phyloP scores from a whole-genome alignment of 306 rosid species.

The Glycyrrhiza uralensis region DNA sequence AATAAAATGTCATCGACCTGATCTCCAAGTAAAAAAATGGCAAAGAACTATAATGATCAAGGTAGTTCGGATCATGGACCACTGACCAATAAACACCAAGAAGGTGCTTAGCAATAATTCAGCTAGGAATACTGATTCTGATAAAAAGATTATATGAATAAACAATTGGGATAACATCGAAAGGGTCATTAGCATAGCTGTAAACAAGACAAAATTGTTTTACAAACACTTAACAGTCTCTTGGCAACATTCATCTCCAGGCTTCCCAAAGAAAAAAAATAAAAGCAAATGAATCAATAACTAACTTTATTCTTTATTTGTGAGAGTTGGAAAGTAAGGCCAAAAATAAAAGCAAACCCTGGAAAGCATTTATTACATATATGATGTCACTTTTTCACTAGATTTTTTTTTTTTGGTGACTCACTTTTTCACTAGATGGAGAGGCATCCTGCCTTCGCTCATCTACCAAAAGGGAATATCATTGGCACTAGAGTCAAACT shows the following conservation, averaged over 20 bases:
- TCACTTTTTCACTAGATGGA: not conserved
- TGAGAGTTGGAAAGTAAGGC: not conserved
- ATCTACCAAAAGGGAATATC: not conserved
- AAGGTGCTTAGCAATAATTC: not conserved
- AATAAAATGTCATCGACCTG: not conserved
- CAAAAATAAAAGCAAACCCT: not conserved
- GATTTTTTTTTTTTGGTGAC: no score
- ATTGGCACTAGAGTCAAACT: not conserved
- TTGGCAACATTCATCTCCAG: not conserved
- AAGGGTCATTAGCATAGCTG: not conserved
- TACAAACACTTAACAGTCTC: not conserved
- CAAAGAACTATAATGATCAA: not conserved
- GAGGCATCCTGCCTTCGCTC: not conserved
- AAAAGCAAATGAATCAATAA: constrained; percentile 1
- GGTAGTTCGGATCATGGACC: not conserved
- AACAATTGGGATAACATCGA: not conserved
- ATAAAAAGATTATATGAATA: not conserved
- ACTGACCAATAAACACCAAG: not conserved
- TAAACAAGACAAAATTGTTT: not conserved
- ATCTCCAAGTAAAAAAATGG: not conserved
- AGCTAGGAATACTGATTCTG: not conserved
- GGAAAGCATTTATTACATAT: not conserved
- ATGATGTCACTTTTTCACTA: no score
- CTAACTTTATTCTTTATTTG: not conserved
- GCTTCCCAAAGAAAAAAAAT: not conserved